Evolutionary conservation across 148 eudicot species (phyloP).

Genomic region (Heliosperma pusillum): DNA sequence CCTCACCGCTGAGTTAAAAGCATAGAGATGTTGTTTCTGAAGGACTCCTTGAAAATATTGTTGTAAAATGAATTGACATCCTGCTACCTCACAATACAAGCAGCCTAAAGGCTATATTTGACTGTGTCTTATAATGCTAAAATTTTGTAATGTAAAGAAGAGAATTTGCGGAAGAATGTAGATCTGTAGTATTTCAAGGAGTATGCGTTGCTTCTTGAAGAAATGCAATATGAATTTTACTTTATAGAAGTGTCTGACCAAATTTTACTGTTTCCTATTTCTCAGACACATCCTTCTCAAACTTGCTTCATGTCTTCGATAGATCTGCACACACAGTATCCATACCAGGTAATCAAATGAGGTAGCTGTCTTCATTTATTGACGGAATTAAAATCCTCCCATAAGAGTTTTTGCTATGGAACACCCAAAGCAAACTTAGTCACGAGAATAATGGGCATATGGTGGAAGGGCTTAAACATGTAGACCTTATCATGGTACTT

Average conservation of each 20-base stretch:
- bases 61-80: too few relatives aligned
- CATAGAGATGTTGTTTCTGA: too few relatives aligned
- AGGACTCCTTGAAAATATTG: too few relatives aligned
- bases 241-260: constrained; percentile 3
- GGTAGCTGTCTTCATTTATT: too few relatives aligned
- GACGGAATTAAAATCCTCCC: neutral
- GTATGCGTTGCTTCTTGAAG: neutral
- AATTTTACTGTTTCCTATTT: constrained; percentile 19
- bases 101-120: neutral
- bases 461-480: neutral
- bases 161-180: neutral
- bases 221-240: too few relatives aligned
- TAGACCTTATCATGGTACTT: neutral
- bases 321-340: constrained; percentile 71
- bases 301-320: constrained; percentile 81
- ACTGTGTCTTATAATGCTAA: neutral
- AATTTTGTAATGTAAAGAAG: neutral
- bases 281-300: constrained; percentile 85
- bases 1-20: too few relatives aligned
- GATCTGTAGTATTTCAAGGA: neutral
- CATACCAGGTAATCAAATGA: constrained; percentile 56
- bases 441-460: neutral
- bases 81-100: too few relatives aligned
- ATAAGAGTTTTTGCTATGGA: neutral
- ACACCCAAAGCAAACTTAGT: neutral